Evolutionary conservation across 2,329 filamentous ascomycete species (phyloP), one percentile per base, ranked within the genome.

Genomic region (Phialocephala subalpina): DNA sequence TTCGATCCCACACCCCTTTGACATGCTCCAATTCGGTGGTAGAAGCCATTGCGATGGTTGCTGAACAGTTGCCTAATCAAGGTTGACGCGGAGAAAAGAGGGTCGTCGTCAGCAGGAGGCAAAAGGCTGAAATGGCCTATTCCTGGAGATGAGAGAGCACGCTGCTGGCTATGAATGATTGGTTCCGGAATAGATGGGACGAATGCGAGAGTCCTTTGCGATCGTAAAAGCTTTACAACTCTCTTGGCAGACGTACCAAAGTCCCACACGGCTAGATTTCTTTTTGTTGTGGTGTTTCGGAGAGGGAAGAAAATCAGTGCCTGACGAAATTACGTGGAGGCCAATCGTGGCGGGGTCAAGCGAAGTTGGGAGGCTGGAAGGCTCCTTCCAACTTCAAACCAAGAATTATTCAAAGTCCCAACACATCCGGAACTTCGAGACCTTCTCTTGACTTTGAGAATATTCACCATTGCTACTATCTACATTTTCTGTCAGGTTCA

Each of bases 1-100:
- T 75, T 2, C 61, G 66, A 56, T 72, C 63, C 74, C 73, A 76
- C 12, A 77, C 73, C 9, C 59, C 64, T 35, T 66, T 65, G 49
- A 77, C 69, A 64, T 77, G 73, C 12, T 71, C 66, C 22, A 76
- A 58, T 65, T 73, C 72, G 49, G 65, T 40, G 27, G 72, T 52
- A 27, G 65, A 65, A n/a, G 69, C 62, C 69, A 69, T 71, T 33
- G 36, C 6, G 55, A 58, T 58, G 20, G 18, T 63, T 62, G 35
- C 22, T 8, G n/a, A 56, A 55, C 27, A 57, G 55, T 25, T 63
- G 65, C 56, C 58, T 63, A 49, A 45, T 58, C 36, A 40, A 58
- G 45, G 57, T 66, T 40, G 62, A 66, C 58, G 67, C 65, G 57
- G 47, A 59, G 27, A 35, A 64, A n/a, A n/a, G 49, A 45, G 38